Evolutionary conservation across 2,329 filamentous ascomycete genomes (phyloP).

Genomic region (Penicillium nordicum): DNA sequence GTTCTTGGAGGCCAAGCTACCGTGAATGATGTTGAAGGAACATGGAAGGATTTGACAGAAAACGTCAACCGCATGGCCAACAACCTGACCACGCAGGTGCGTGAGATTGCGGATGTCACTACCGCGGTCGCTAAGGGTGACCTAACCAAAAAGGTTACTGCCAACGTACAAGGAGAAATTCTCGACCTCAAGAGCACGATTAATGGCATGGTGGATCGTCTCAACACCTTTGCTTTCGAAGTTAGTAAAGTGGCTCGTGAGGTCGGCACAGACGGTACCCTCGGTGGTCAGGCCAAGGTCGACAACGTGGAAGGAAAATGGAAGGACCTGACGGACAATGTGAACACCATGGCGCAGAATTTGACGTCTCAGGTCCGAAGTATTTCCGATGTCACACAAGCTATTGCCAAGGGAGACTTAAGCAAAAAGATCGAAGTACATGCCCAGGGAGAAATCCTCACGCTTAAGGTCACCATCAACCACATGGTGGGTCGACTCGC

Average conservation of each 20-base stretch:
- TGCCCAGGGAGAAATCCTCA: constrained; percentile 89
- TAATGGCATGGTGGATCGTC: constrained; percentile 64
- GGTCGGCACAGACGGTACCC: constrained; percentile 61
- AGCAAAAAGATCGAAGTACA: constrained; percentile 94
- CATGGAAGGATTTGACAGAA: constrained; percentile 92
- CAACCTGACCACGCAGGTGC: constrained; percentile 95
- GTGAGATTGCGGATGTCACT: constrained; percentile 95
- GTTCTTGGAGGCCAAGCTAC: constrained; percentile 91
- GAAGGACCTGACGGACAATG: constrained; percentile 65
- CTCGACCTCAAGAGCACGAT: constrained; percentile 89
- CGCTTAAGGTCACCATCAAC: constrained; percentile 94
- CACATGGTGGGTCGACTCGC: constrained; percentile 97
- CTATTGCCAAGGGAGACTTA: constrained; percentile 93
- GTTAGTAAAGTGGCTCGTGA: constrained; percentile 64
- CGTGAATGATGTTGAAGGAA: constrained; percentile 93
- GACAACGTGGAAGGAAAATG: constrained; percentile 65
- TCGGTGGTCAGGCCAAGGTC: constrained; percentile 63
- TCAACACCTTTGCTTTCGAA: constrained; percentile 63
- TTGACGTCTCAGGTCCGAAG: constrained; percentile 70
- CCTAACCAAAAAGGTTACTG: constrained; percentile 91
- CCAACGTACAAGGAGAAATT: constrained; percentile 92
- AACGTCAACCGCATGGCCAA: constrained; percentile 98
- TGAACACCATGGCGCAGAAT: constrained; percentile 66
- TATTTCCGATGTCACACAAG: constrained; percentile 91
- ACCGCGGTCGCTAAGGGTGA: constrained; percentile 93